phyloP scores from a whole-genome alignment of 768 basidiomycete genomes.

The Podaxis sp. region DNA sequence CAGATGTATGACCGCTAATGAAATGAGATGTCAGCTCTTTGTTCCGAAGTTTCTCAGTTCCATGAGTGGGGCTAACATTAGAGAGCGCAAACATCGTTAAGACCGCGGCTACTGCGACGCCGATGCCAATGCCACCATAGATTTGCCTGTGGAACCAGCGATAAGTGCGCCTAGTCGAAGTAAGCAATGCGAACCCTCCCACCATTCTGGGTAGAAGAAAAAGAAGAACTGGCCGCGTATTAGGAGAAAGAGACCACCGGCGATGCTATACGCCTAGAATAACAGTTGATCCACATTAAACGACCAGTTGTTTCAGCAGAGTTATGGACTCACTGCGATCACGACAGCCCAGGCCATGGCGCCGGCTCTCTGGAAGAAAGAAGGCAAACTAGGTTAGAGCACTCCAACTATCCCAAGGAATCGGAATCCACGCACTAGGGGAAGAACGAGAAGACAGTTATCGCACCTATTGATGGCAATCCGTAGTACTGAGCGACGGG shows the following conservation, averaged over 20 bases:
- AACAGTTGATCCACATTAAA: slow-evolving; percentile 10
- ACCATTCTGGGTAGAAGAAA: slow-evolving; percentile 69
- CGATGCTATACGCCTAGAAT: slow-evolving; percentile 57
- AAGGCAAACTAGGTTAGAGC: slow-evolving; percentile 26
- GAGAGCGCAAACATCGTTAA: slow-evolving; percentile 57
- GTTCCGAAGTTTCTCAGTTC: slow-evolving; percentile 11
- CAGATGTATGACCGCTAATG: slow-evolving; percentile 66
- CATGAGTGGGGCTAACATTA: slow-evolving; percentile 41
- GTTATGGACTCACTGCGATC: slow-evolving; percentile 46
- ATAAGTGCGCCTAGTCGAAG: slow-evolving; percentile 2
- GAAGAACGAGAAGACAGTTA: slow-evolving; percentile 71
- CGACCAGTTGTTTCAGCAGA: slow-evolving; percentile 10
- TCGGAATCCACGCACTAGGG: slow-evolving; percentile 47
- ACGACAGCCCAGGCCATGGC: slow-evolving; percentile 67
- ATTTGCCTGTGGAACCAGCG: slow-evolving; percentile 46
- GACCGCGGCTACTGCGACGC: slow-evolving; percentile 44
- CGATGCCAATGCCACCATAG: slow-evolving; percentile 62
- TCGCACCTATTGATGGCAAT: slow-evolving; percentile 53
- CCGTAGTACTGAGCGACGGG: slow-evolving; percentile 7
- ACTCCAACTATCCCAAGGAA: slow-evolving; percentile 10
- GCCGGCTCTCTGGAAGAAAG: slow-evolving; percentile 50
- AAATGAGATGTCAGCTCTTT: slow-evolving; percentile 16
- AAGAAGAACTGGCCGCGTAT: slow-evolving; percentile 58
- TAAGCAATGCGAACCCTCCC: background rate
- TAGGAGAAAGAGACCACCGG: slow-evolving; percentile 60